Base-by-base conservation (phyloP, 1,284 basidiomycete species). In the Ceratobasidium sp. region DNA sequence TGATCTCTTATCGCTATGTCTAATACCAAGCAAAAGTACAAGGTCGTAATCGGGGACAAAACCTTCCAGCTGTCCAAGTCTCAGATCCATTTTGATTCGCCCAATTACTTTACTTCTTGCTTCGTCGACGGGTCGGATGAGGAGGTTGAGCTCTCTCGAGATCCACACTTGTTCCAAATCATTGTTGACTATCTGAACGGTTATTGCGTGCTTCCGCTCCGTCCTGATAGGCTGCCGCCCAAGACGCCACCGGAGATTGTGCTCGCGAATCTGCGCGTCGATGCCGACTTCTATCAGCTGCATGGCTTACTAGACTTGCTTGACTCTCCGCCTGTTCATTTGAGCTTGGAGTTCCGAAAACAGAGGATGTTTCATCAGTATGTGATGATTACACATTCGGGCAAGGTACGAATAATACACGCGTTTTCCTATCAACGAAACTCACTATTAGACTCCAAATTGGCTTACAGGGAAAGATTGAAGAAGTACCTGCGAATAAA, bases 161-260 rank as follows among this genome's bases (percentile, higher is more conserved):
- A 76, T 66, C 73, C 73, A 4, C 33, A 66, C n/a, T 23, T 76
- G 61, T 76, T 76, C 28, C 73, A 61, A 23, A 64, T 76, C 28
- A 76, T 76, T n/a, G 46, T 76, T 20, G 73, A 76, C 23, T 76
- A 76, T 66, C 73, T 76, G 3, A 76, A 76, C 56, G 73, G 73
- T 39, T 76, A 76, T 63, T 56, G 49, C 51, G 73, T 76, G 1
- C 46, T 76, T 12, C 73, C 73, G 15, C 44, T 76, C 51, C 60
- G 63, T n/a, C 61, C 33, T 12, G 73, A 76, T 55, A 33, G 73
- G 49, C 49, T 76, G 20, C 73, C 73, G 10, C 49, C 73, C 46
- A 76, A 51, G 46, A 76, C 53, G 33, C 49, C 61, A 15, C 73
- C 44, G 28, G 73, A 76, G 33, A 76, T 53, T 46, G 73, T 49